Conservation (phyloP, 2,329 filamentous ascomycete genomes). For the Paradendryphiella salina region DNA sequence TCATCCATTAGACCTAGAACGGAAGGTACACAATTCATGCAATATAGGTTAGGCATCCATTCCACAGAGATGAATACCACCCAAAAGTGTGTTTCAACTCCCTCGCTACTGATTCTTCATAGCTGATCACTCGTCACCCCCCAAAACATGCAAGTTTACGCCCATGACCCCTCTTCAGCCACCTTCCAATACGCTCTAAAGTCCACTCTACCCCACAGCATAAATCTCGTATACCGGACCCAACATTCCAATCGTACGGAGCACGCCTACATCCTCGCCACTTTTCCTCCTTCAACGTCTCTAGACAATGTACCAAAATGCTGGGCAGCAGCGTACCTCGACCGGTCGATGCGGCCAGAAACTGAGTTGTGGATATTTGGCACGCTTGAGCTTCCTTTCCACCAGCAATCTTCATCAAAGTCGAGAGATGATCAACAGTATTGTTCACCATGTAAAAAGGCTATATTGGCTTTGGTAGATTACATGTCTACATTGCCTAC, state of each 20-base stretch:
- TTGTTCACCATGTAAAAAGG: conserved; percentile 36
- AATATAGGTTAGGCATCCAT: neutral
- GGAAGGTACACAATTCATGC: conserved; percentile 7
- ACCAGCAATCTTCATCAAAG: conserved; percentile 11
- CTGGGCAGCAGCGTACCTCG: conserved; percentile 64
- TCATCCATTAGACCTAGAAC: conserved; percentile 5
- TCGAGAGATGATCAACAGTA: conserved; percentile 12
- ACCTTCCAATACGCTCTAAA: conserved; percentile 55
- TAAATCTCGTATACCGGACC: conserved; percentile 65
- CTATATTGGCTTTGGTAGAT: conserved; percentile 35
- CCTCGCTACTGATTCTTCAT: neutral
- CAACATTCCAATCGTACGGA: conserved; percentile 58
- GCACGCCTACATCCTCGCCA: conserved; percentile 42
- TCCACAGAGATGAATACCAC: neutral
- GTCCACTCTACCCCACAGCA: conserved; percentile 59
- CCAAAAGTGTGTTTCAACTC: no score
- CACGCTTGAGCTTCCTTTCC: conserved; percentile 29
- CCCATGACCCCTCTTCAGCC: conserved; percentile 51
- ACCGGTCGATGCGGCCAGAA: conserved; percentile 63
- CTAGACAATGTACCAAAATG: conserved; percentile 28
- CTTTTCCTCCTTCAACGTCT: conserved; percentile 40
- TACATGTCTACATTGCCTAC: conserved; percentile 34
- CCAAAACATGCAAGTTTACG: conserved; percentile 15
- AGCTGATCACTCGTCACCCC: neutral
- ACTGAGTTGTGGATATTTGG: conserved; percentile 67